A percentile compares a stretch with the other conserved stretches of the same genome.
Evolutionary conservation across 192 early-diverging fungal species (phyloP).

Genomic region (Linnemannia elongata): DNA sequence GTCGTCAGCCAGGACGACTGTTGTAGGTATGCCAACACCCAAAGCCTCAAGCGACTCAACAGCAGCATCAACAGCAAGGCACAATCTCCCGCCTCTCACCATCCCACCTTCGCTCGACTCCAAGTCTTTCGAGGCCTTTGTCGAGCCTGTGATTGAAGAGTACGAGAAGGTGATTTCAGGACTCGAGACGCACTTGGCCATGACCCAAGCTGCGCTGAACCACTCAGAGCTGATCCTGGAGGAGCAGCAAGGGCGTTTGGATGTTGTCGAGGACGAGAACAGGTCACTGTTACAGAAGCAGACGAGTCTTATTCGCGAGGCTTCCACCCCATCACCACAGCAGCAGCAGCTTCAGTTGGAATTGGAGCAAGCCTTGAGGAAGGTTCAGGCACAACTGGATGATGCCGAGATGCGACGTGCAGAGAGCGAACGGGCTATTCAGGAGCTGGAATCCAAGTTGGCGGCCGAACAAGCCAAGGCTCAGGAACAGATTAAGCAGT

Average conservation of each 20-base stretch:
- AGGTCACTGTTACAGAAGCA: slow-evolving; percentile 1
- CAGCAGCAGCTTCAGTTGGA: slow-evolving; percentile 20
- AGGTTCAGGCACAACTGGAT: slow-evolving; percentile 26
- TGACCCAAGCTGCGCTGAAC: slow-evolving; percentile 69
- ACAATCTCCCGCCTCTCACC: slow-evolving; percentile 15
- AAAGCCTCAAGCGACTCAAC: background rate
- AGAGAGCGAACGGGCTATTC: slow-evolving; percentile 40
- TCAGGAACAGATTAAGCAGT: slow-evolving; percentile 36
- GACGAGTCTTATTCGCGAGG: background rate
- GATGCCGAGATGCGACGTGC: slow-evolving; percentile 21
- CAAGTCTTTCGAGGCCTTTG: slow-evolving; percentile 61
- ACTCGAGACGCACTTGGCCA: slow-evolving; percentile 72
- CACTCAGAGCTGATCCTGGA: slow-evolving; percentile 67
- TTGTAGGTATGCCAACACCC: background rate
- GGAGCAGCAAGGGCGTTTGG: slow-evolving; percentile 69
- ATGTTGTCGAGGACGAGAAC: slow-evolving; percentile 49
- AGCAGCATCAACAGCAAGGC: background rate
- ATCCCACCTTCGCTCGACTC: slow-evolving; percentile 24
- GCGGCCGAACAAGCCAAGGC: slow-evolving; percentile 18
- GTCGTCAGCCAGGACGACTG: slow-evolving; percentile 19
- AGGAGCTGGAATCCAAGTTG: slow-evolving; percentile 43
- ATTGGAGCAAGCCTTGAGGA: slow-evolving; percentile 3
- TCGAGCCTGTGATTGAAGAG: slow-evolving; percentile 80
- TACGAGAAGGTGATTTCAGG: slow-evolving; percentile 75
- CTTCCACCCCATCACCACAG: background rate